Evolutionary conservation across 2,329 filamentous ascomycete genomes (phyloP).

Genomic region (Dactylellina cionopaga): DNA sequence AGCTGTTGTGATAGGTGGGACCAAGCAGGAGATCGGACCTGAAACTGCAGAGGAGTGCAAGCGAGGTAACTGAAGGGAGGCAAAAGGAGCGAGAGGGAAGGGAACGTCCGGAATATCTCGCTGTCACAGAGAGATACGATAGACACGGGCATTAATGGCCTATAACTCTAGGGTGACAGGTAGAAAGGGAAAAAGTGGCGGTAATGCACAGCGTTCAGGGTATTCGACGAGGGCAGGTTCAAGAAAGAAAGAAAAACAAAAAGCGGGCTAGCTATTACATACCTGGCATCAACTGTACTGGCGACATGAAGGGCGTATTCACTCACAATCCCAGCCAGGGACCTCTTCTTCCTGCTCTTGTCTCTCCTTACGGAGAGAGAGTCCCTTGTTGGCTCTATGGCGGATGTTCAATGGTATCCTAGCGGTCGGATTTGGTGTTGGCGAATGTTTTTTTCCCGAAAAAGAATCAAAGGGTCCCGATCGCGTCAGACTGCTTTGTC

Average conservation of each 20-base stretch:
- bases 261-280: conserved; percentile 41
- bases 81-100: conserved; percentile 52
- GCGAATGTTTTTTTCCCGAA: conserved; percentile 30
- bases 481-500: conserved; percentile 11
- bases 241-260: conserved; percentile 20
- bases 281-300: conserved; percentile 53
- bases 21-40: conserved; percentile 50
- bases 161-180: conserved; percentile 41
- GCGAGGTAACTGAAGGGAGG: conserved; percentile 50
- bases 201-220: conserved; percentile 37
- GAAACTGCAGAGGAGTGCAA: conserved; percentile 48
- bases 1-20: conserved; percentile 51
- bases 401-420: conserved; percentile 33
- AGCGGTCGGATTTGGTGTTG: conserved; percentile 36
- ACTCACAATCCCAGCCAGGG: conserved; percentile 51
- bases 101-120: conserved; percentile 51
- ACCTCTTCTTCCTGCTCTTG: conserved; percentile 52
- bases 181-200: conserved; percentile 26
- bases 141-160: conserved; percentile 48
- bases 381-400: conserved; percentile 52
- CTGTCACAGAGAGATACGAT: conserved; percentile 45
- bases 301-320: conserved; percentile 53
- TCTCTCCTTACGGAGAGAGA: conserved; percentile 53
- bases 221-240: conserved; percentile 30
- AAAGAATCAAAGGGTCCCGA: conserved; percentile 14